phyloP scores from a whole-genome alignment of 108 stramenopile genomes.

The Pseudonitzschia delicatissima region DNA sequence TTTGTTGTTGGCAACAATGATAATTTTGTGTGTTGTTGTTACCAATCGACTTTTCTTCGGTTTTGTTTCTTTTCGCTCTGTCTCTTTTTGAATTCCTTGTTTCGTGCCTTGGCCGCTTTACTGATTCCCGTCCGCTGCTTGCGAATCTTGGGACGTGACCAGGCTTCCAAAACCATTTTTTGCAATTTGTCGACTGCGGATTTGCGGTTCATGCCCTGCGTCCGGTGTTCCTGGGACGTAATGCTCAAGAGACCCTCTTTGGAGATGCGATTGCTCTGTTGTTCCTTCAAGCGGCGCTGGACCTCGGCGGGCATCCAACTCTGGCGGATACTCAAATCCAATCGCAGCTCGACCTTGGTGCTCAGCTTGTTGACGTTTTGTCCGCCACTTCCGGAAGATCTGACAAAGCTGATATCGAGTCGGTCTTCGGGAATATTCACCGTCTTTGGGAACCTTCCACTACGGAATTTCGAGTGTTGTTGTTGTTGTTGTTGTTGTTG shows the following conservation, averaged over 20 bases:
- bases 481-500: constrained; percentile 7
- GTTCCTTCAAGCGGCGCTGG: constrained; percentile 54
- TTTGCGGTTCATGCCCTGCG: constrained; percentile 81
- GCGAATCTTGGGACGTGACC: constrained; percentile 68
- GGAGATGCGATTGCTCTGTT: constrained; percentile 80
- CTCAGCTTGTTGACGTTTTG: constrained; percentile 94
- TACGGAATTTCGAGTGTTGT: constrained; percentile 7
- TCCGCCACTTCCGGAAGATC: constrained; percentile 81
- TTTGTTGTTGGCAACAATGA: no score
- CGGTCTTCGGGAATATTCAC: constrained; percentile 68
- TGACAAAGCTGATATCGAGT: constrained; percentile 47
- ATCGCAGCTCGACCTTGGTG: constrained; percentile 87
- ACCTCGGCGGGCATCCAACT: constrained; percentile 85
- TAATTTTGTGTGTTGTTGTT: no score
- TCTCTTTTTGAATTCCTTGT: constrained; percentile 61
- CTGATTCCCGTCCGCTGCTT: constrained; percentile 64
- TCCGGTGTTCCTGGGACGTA: constrained; percentile 80
- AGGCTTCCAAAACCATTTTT: constrained; percentile 59
- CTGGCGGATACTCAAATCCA: constrained; percentile 41
- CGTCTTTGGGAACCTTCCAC: constrained; percentile 66
- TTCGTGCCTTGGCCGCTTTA: constrained; percentile 53
- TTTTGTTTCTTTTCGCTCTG: constrained; percentile 39
- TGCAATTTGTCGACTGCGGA: constrained; percentile 75
- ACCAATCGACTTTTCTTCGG: constrained; percentile 26
- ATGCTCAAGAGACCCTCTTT: constrained; percentile 78